Percentiles rank a stretch among this genome's conserved stretches.
These are phyloP conservation scores for Rhinocladiella similis DNA, from an alignment of 2,329 filamentous ascomycete species.

Conservation along the genomic window DNA sequence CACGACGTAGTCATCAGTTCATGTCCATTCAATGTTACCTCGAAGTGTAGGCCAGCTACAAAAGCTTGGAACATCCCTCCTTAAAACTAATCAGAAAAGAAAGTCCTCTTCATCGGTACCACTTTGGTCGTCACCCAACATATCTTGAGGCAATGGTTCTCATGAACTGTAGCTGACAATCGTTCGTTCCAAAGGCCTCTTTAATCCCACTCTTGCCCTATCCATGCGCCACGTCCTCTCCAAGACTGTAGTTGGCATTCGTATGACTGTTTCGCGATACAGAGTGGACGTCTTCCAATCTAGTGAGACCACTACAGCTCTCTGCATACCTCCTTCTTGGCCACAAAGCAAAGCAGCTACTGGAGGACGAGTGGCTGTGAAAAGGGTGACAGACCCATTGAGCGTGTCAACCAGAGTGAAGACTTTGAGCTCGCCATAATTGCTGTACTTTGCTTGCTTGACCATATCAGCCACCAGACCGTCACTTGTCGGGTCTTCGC, in stretches of 20 bases:
- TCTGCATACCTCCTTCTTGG: constrained; percentile 48
- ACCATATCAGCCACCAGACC: constrained; percentile 22
- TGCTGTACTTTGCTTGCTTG: constrained; percentile 7
- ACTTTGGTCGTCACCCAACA: too few relatives aligned
- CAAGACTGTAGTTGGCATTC: constrained; percentile 42
- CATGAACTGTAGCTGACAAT: not conserved
- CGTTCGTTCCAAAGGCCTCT: constrained; percentile 1
- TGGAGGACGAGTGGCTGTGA: constrained; percentile 41
- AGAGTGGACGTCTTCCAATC: constrained; percentile 44
- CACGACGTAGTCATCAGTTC: too few relatives aligned
- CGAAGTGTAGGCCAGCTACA: too few relatives aligned
- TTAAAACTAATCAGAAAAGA: too few relatives aligned
- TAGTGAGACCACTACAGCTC: constrained; percentile 48
- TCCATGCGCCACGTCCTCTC: constrained; percentile 39
- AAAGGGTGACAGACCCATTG: constrained; percentile 36
- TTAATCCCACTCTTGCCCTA: constrained; percentile 34
- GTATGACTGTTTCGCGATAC: constrained; percentile 46
- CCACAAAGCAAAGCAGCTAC: constrained; percentile 46
- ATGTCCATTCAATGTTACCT: too few relatives aligned
- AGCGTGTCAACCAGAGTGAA: constrained; percentile 44
- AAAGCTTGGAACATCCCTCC: too few relatives aligned
- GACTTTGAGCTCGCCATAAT: constrained; percentile 31
- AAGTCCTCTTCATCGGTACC: too few relatives aligned
- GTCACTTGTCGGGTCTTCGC: constrained; percentile 35
- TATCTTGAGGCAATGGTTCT: not conserved